Base-by-base conservation (phyloP, 2,329 filamentous ascomycete species). In the Aspergillus flavus region DNA sequence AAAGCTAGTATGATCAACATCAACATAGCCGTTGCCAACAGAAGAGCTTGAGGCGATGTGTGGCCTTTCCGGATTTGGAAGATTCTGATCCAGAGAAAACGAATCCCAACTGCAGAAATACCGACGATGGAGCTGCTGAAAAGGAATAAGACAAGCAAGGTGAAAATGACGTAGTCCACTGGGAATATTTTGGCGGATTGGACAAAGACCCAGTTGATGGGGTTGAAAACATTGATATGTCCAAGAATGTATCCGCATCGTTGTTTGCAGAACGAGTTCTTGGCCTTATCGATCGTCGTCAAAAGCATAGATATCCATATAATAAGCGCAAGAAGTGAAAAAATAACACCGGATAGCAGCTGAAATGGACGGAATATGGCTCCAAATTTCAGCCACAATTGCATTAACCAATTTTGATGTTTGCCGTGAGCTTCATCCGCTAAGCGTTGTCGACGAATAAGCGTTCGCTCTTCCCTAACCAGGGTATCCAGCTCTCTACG, bases 201-300 rank as follows among this genome's bases (percentile, higher is more conserved):
- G 67, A 96, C 88, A 64, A 97, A 87, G 62, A 96, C 83, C 86
- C 90, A 96, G 81, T 99, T 98, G 74, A 97, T 83, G 1, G 95
- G 95, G 76, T 99, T 95, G 83, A 97, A 96, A 70, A 98, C 89
- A 76, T 96, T 93, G 76, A 96, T 91, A 73, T 89, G 85, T 50
- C 89, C 93, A 5, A 99, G 85, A 57, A 98, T 91, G 79, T 97
- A 99, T 66, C 95, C 95, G 75, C 95, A 99, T 71, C 88, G 89
- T 63, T 89, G 83, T 77, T 95, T 94, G 86, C 95, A 99, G 66
- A 96, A 82, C 4, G 94, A 97, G 81, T 98, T 97, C 78, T 91
- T 94, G 41, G 93, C 92, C 82, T 98, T 98, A 85, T 99, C 95
- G 73, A 98, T 93, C 69, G 89, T 91, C 0, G 94, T 98, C 75